These are phyloP conservation scores for Rhynchospora pubera DNA, from an alignment of 176 grass and related monocot species.

Conservation along the genomic window DNA sequence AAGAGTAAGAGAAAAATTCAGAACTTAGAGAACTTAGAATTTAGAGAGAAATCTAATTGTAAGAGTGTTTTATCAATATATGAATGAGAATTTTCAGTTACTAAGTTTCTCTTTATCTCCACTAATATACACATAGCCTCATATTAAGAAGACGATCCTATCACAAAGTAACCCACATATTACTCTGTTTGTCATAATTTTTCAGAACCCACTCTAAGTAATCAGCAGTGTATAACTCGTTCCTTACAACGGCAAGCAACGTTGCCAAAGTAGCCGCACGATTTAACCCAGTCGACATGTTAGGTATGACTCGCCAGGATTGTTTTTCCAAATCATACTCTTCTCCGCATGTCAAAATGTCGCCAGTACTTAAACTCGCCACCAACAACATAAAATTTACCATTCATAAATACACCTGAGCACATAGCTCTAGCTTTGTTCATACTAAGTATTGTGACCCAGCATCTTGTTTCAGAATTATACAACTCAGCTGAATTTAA, in stretches of 20 bases:
- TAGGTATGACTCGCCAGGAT: slow-evolving; percentile 50
- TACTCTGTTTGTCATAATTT: slow-evolving; percentile 71
- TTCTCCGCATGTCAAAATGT: slow-evolving; percentile 61
- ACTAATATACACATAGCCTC: too few species aligned
- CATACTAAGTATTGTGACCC: slow-evolving; percentile 53
- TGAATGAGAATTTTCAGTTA: too few species aligned
- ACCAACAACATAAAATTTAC: slow-evolving; percentile 67
- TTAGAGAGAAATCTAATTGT: too few species aligned
- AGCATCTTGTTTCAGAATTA: slow-evolving; percentile 49
- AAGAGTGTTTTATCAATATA: too few species aligned
- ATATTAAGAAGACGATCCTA: too few species aligned
- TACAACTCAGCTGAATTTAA: slow-evolving; percentile 71
- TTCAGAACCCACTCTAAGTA: slow-evolving; percentile 48
- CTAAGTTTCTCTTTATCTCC: too few species aligned
- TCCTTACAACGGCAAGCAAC: slow-evolving; percentile 68
- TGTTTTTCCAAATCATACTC: slow-evolving; percentile 46
- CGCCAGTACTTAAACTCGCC: slow-evolving; percentile 37
- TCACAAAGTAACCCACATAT: slow-evolving; percentile 61
- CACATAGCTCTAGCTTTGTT: slow-evolving; percentile 53
- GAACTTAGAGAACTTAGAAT: too few species aligned
- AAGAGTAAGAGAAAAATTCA: too few species aligned
- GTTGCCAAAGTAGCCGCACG: slow-evolving; percentile 39
- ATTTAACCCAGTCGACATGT: slow-evolving; percentile 60
- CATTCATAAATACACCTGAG: slow-evolving; percentile 65
- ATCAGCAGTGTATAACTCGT: slow-evolving; percentile 63